These are phyloP conservation scores for Chaetomiaceae sp. DNA, from an alignment of 2,329 filamentous ascomycete genomes.

Conservation along the genomic window DNA sequence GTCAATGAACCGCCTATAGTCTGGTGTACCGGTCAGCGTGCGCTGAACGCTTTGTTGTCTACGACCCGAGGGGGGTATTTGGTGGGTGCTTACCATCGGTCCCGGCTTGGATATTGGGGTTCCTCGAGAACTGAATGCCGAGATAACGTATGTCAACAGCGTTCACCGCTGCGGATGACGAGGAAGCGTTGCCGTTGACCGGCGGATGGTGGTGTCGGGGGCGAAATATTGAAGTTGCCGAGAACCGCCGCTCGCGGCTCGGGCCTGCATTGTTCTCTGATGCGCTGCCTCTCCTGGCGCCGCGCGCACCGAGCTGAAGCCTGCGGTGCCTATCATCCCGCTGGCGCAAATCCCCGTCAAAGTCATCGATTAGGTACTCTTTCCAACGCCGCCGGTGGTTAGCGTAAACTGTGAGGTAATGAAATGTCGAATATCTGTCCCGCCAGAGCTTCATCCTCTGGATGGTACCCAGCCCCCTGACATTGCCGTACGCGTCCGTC, in stretches of 20 bases:
- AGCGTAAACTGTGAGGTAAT: conserved; percentile 43
- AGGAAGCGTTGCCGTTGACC: conserved; percentile 17
- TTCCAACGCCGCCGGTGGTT: conserved; percentile 42
- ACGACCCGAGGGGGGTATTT: background rate
- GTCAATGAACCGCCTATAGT: conserved; percentile 42
- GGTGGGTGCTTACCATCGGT: conserved; percentile 35
- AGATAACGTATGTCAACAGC: conserved; percentile 42
- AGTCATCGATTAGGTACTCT: conserved; percentile 43
- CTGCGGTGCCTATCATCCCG: conserved; percentile 42
- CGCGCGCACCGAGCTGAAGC: conserved; percentile 37
- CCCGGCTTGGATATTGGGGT: conserved; percentile 21
- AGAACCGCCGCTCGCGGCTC: conserved; percentile 35
- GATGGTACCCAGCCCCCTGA: conserved; percentile 45
- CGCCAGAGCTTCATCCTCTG: conserved; percentile 48
- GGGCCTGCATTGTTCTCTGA: conserved; percentile 29
- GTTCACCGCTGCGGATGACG: conserved; percentile 18
- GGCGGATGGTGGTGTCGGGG: conserved; percentile 22
- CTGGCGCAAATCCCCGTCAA: conserved; percentile 41
- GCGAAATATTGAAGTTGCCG: conserved; percentile 38
- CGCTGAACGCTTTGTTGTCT: background rate
- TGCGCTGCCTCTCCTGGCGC: conserved; percentile 37
- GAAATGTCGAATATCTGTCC: conserved; percentile 41
- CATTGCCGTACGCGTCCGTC: conserved; percentile 44
- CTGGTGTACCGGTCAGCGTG: conserved; percentile 25
- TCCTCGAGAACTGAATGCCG: conserved; percentile 43